Conservation (phyloP, 352 stramenopile species). For the Peronospora farinosa region DNA sequence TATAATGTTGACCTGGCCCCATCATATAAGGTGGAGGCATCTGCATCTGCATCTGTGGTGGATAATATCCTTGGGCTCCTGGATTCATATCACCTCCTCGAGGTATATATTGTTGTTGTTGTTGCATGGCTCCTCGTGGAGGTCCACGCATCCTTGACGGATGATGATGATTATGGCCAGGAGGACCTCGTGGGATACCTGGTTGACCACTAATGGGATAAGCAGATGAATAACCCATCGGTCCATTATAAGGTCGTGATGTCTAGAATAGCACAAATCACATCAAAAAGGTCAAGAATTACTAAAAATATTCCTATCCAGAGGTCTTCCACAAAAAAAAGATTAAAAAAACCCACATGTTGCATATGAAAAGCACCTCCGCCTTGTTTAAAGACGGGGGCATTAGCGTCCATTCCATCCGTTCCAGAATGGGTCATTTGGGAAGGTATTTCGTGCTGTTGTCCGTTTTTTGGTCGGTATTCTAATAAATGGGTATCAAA, state of each 20-base stretch:
- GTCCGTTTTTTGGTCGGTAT: slow-evolving; percentile 33
- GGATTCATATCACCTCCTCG: slow-evolving; percentile 37
- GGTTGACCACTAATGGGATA: slow-evolving; percentile 28
- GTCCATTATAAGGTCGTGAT: slow-evolving; percentile 35
- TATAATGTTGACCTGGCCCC: slow-evolving; percentile 28
- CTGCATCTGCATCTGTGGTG: slow-evolving; percentile 40
- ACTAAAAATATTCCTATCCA: not conserved
- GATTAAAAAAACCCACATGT: slow-evolving; percentile 24
- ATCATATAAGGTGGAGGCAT: slow-evolving; percentile 50
- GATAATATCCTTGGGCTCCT: slow-evolving; percentile 39
- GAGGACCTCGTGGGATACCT: slow-evolving; percentile 33
- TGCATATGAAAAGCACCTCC: slow-evolving; percentile 37
- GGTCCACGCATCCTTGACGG: slow-evolving; percentile 33
- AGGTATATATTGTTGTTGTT: slow-evolving; percentile 36
- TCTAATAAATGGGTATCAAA: slow-evolving; percentile 15
- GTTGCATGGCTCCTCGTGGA: slow-evolving; percentile 33
- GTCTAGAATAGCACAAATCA: slow-evolving; percentile 22
- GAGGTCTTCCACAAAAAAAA: not conserved
- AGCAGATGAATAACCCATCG: slow-evolving; percentile 33
- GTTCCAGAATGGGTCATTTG: slow-evolving; percentile 20
- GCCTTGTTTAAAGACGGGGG: slow-evolving; percentile 36
- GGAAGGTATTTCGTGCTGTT: slow-evolving; percentile 25
- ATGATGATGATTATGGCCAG: slow-evolving; percentile 33
- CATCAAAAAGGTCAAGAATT: not conserved
- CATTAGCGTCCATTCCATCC: slow-evolving; percentile 40